A percentile compares a stretch with the other conserved stretches of the same genome.
phyloP scores from a whole-genome alignment of 2,329 filamentous ascomycete genomes.

The Rutstroemia sp. region DNA sequence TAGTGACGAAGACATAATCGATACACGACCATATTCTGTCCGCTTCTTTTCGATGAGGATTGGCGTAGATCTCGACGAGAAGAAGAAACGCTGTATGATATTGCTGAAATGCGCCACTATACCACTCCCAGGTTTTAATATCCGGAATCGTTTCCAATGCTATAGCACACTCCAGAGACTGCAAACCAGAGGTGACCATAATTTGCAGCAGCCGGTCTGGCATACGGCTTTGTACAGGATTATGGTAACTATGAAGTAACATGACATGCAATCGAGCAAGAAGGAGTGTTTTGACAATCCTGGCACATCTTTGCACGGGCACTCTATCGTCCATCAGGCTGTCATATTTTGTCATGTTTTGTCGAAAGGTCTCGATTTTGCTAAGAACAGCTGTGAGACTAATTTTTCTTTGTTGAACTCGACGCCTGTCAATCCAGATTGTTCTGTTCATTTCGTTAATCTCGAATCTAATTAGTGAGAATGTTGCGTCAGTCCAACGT shows the following conservation, averaged over 20 bases:
- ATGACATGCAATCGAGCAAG: slow-evolving; percentile 57
- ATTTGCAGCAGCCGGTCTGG: slow-evolving; percentile 57
- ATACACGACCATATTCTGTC: slow-evolving; percentile 59
- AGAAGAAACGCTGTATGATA: slow-evolving; percentile 65
- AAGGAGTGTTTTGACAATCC: slow-evolving; percentile 57
- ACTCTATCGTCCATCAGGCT: slow-evolving; percentile 51
- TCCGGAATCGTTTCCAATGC: slow-evolving; percentile 44
- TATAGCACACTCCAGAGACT: slow-evolving; percentile 46
- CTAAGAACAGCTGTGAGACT: slow-evolving; percentile 56
- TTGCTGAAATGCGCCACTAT: slow-evolving; percentile 62
- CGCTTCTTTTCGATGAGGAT: slow-evolving; percentile 39
- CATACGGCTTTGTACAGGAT: slow-evolving; percentile 34
- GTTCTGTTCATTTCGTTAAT: slow-evolving; percentile 65
- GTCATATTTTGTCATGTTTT: slow-evolving; percentile 58
- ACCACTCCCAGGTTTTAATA: slow-evolving; percentile 60
- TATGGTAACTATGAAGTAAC: slow-evolving; percentile 58
- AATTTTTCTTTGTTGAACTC: slow-evolving; percentile 53
- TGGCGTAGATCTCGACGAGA: slow-evolving; percentile 55
- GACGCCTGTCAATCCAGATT: slow-evolving; percentile 62
- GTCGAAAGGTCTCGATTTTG: slow-evolving; percentile 62
- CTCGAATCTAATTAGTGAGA: slow-evolving; percentile 63
- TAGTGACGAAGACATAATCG: slow-evolving; percentile 63
- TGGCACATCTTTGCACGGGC: slow-evolving; percentile 56
- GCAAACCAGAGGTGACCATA: slow-evolving; percentile 52
- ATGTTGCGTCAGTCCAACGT: slow-evolving; percentile 60